A percentile compares a stretch with the other conserved stretches of the same genome.
These are phyloP conservation scores for Podospora anserina DNA, from an alignment of 495 filamentous ascomycete species.

Conservation along the genomic window DNA sequence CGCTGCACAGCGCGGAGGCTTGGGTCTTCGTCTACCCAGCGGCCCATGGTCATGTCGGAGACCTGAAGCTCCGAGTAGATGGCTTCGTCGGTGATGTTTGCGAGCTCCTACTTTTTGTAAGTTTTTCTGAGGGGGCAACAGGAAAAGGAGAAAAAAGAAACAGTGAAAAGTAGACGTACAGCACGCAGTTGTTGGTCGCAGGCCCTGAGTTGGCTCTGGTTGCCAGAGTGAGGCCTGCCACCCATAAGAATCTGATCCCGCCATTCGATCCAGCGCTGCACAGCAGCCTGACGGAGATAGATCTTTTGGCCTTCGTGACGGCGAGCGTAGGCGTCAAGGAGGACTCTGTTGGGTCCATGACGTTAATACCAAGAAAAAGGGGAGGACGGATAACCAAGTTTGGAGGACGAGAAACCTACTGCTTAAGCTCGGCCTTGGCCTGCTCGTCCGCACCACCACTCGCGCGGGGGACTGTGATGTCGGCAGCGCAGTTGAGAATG, in stretches of 20 bases:
- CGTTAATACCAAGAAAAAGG: not conserved
- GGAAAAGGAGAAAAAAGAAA: not conserved
- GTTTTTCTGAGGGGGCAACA: not conserved
- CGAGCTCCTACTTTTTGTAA: slow-evolving; percentile 55
- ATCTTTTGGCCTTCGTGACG: slow-evolving; percentile 84
- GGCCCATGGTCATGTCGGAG: slow-evolving; percentile 62
- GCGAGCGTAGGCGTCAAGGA: slow-evolving; percentile 72
- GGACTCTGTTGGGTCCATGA: slow-evolving; percentile 51
- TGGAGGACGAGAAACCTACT: slow-evolving; percentile 48
- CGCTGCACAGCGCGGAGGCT: slow-evolving; percentile 48
- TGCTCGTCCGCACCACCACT: slow-evolving; percentile 61
- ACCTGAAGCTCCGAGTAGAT: slow-evolving; percentile 62
- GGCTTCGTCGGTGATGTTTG: slow-evolving; percentile 62
- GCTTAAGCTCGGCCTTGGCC: slow-evolving; percentile 69
- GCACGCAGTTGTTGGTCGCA: slow-evolving; percentile 58
- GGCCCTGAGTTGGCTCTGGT: slow-evolving; percentile 56
- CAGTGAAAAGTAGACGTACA: slow-evolving; percentile 42
- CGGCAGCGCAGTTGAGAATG: slow-evolving; percentile 60
- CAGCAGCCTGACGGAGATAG: slow-evolving; percentile 73
- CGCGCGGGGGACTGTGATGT: slow-evolving; percentile 61
- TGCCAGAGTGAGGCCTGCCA: slow-evolving; percentile 55
- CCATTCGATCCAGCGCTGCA: slow-evolving; percentile 74
- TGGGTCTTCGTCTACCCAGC: slow-evolving; percentile 75
- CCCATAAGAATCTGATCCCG: slow-evolving; percentile 65
- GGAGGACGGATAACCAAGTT: not conserved